Evolutionary conservation across 179 eudicot genomes (phyloP).

Genomic region (Spergularia azorica): DNA sequence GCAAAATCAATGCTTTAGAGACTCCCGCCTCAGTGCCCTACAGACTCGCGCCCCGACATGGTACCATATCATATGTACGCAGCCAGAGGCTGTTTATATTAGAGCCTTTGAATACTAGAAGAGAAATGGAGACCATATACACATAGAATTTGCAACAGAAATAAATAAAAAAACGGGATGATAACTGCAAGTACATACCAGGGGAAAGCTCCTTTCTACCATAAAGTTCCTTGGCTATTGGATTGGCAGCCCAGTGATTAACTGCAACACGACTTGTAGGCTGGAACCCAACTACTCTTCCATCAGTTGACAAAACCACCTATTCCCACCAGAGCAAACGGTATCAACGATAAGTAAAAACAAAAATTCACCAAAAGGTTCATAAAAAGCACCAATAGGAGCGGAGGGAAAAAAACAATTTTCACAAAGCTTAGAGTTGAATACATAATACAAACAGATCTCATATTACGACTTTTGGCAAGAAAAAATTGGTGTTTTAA

Average conservation of each 20-base stretch:
- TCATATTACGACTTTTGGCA: too few species aligned
- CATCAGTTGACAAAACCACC: constrained; percentile 73
- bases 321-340: constrained; percentile 28
- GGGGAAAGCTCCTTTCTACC: constrained; percentile 69
- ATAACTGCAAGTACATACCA: constrained; percentile 38
- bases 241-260: constrained; percentile 84
- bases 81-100: not conserved
- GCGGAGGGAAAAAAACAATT: not conserved
- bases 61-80: not conserved
- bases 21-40: too few species aligned
- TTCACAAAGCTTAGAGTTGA: not conserved
- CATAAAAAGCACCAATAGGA: not conserved
- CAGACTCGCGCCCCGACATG: not conserved
- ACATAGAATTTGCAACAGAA: not conserved
- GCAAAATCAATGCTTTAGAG: not conserved
- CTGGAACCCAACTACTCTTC: constrained; percentile 71
- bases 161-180: not conserved
- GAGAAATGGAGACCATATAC: not conserved
- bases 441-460: not conserved
- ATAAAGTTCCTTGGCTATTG: constrained; percentile 71
- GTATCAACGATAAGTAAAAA: constrained; percentile 9
- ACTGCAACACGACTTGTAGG: constrained; percentile 79
- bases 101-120: not conserved
- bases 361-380: not conserved
- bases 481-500: not conserved